Evolutionary conservation across 2,329 filamentous ascomycete genomes (phyloP).

Genomic region (Fusarium illudens): DNA sequence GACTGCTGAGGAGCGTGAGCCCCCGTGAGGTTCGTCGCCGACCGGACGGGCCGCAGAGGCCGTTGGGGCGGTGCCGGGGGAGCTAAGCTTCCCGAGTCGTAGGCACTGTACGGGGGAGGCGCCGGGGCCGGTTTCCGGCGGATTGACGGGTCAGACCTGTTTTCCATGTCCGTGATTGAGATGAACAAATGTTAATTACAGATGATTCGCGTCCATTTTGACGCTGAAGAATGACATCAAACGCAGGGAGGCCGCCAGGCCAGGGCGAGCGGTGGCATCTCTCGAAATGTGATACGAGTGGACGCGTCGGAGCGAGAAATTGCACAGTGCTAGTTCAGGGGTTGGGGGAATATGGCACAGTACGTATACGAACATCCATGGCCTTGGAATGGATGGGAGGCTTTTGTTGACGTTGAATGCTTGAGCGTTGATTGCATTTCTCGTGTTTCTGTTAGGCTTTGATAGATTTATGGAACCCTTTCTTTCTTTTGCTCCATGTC

Average conservation of each 20-base stretch:
- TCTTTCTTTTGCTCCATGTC: not conserved
- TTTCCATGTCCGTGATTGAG: slow-evolving; percentile 10
- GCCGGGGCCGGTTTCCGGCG: slow-evolving; percentile 25
- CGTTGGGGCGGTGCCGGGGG: slow-evolving; percentile 28
- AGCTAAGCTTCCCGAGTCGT: slow-evolving; percentile 15
- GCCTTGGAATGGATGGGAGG: not conserved
- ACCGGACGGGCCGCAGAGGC: slow-evolving; percentile 38
- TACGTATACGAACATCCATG: slow-evolving; percentile 12
- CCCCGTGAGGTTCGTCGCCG: slow-evolving; percentile 38
- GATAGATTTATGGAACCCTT: slow-evolving; percentile 14
- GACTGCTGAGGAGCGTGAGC: slow-evolving; percentile 36
- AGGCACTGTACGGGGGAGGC: slow-evolving; percentile 30
- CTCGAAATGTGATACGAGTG: not conserved
- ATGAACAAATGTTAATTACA: slow-evolving; percentile 7
- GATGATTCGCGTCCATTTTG: not conserved
- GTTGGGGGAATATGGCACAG: slow-evolving; percentile 16
- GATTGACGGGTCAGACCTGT: slow-evolving; percentile 19
- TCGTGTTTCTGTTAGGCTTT: not conserved
- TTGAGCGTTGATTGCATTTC: not conserved
- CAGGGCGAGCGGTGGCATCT: not conserved
- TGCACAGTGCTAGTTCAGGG: slow-evolving; percentile 33
- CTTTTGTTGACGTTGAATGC: not conserved
- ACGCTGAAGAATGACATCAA: not conserved
- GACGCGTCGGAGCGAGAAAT: slow-evolving; percentile 34
- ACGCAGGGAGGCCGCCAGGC: slow-evolving; percentile 14